Evolutionary conservation across 2,329 filamentous ascomycete genomes (phyloP).

Genomic region (Fusarium brachygibbosum): DNA sequence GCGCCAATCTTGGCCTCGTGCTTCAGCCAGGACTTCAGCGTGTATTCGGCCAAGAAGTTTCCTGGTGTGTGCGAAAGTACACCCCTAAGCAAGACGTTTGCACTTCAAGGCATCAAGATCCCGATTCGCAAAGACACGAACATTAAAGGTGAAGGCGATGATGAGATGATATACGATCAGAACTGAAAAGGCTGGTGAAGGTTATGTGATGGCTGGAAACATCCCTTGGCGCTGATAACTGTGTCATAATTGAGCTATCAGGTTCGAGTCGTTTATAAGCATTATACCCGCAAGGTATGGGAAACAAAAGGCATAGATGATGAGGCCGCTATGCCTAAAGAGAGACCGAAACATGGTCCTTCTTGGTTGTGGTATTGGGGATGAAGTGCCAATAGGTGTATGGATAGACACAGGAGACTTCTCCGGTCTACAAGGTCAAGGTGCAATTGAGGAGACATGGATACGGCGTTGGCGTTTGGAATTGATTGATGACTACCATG

Average conservation of each 20-base stretch:
- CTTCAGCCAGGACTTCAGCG: slow-evolving; percentile 91
- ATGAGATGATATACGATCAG: slow-evolving; percentile 59
- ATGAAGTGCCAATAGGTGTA: slow-evolving; percentile 4
- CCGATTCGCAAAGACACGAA: slow-evolving; percentile 90
- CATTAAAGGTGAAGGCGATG: slow-evolving; percentile 66
- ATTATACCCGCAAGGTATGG: slow-evolving; percentile 16
- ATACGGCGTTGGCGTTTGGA: slow-evolving; percentile 24
- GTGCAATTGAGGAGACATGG: slow-evolving; percentile 10
- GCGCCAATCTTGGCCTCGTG: slow-evolving; percentile 86
- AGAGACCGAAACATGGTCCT: background rate
- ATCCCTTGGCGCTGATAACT: background rate
- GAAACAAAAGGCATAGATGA: background rate
- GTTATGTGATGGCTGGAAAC: background rate
- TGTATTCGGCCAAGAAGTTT: slow-evolving; percentile 98
- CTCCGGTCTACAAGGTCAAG: slow-evolving; percentile 2
- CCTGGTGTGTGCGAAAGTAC: slow-evolving; percentile 97
- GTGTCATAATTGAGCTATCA: background rate
- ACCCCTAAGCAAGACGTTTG: slow-evolving; percentile 90
- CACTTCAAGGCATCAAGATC: slow-evolving; percentile 94
- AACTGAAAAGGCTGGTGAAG: slow-evolving; percentile 1
- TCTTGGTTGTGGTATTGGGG: background rate
- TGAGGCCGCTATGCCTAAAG: background rate
- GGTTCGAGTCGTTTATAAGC: slow-evolving; percentile 5
- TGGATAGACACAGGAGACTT: background rate
- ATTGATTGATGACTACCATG: slow-evolving; percentile 19